Base-by-base conservation (phyloP, 176 grass and related monocot species). In the Avena atlantica region DNA sequence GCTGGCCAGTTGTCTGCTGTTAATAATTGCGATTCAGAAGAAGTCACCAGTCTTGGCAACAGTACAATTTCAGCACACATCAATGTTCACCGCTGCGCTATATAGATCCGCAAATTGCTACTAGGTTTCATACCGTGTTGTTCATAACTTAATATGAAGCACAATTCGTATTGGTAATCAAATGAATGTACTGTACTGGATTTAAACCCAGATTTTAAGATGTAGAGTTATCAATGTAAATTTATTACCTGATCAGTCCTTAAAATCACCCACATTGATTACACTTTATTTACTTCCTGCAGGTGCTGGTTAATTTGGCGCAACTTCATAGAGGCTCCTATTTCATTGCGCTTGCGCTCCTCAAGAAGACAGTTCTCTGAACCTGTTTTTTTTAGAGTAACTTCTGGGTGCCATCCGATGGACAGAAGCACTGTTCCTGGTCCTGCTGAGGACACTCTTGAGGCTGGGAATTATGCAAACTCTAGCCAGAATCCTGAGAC, bases 401-500 rank as follows among this genome's bases (percentile, higher is more conserved):
- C 60, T 84, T 74, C 83, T 58, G 12, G 1, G 15, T 20, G 19
- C 20, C 67, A 76, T 80, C 45, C 14, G 40, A 91, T 91, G 89
- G 89, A 84, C 36, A 80, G 87, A 91, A 75, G n/a, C 19, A 84
- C 60, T 70, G 63, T 14, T 48, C 10, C 25, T 37, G 29, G 56
- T 87, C 76, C 67, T 58, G 21, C 40, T 68, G 66, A 84, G 48
- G 75, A 27, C 11, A 74, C 40, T 75, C 68, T 51, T 67, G 59
- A 75, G 59, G 80, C 34, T 74, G 37, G 77, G 63, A 87, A 74
- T 74, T 21, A 51, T 82, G n/a, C 17, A 49, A 78, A 19, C 74
- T 65, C 84, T 87, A 78, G 55, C 78, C 55, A 87, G 85, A 87
- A 90, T 51, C 75, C 81, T 73, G 50, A 75, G 49, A 25, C 37